Conservation (phyloP, 2,329 filamentous ascomycete genomes). For the Exserohilum turcica region DNA sequence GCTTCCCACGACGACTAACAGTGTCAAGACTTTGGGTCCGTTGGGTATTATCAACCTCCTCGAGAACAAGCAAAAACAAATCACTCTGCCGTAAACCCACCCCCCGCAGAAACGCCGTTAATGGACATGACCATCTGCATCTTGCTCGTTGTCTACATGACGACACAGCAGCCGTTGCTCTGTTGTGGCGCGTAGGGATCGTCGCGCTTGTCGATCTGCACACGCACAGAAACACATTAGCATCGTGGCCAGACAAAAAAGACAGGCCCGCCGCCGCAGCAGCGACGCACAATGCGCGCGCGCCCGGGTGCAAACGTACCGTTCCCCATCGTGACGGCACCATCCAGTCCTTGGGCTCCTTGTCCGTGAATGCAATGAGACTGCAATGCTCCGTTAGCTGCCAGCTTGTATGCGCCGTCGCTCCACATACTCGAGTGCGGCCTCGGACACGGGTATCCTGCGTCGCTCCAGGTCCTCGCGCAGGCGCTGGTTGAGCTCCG, state of each 20-base stretch:
- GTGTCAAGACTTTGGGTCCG: conserved; percentile 27
- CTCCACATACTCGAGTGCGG: conserved; percentile 62
- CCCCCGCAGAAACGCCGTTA: conserved; percentile 47
- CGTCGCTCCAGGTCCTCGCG: conserved; percentile 95
- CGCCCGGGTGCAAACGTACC: conserved; percentile 53
- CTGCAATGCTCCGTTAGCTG: conserved; percentile 56
- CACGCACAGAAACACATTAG: conserved; percentile 34
- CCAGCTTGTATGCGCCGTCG: neutral
- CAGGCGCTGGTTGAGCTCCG: conserved; percentile 93
- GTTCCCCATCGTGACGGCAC: conserved; percentile 95
- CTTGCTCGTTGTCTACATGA: conserved; percentile 70
- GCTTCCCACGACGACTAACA: conserved; percentile 37
- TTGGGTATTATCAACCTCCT: conserved; percentile 48
- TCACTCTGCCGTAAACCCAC: conserved; percentile 43
- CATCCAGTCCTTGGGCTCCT: conserved; percentile 95
- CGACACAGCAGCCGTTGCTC: conserved; percentile 86
- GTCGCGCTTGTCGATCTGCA: conserved; percentile 84
- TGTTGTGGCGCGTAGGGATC: conserved; percentile 98
- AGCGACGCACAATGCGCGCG: neutral
- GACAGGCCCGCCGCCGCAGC: too few species aligned
- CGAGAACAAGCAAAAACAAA: conserved; percentile 43
- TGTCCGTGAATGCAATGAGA: conserved; percentile 97
- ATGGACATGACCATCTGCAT: conserved; percentile 43
- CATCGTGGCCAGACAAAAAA: neutral
- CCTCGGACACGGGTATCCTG: conserved; percentile 93